Evolutionary conservation across 148 eudicot species (phyloP), one percentile per base, ranked within the genome.

Genomic region (Euryodendron excelsum): DNA sequence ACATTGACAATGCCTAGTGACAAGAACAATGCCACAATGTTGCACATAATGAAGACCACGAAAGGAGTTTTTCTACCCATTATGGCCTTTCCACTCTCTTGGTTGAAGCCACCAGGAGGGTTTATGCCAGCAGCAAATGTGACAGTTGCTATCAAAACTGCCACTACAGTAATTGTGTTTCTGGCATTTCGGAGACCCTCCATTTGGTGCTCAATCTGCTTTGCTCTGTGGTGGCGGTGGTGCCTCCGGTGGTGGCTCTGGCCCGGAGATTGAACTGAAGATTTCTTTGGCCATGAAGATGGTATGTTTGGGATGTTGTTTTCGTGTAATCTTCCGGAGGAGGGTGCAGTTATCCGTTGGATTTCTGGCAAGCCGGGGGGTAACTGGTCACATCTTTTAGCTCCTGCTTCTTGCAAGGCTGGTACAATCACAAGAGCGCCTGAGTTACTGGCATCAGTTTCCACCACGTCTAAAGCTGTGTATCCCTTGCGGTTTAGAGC

Each of bases 91-190:
- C 82, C 85, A 21, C 41, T 79, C 4, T 39, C 73, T 41, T 83
- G 85, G 41, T 59, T 59, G 36, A 83, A 83, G 12, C 85, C 85
- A 6, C 85, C 85, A 0, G 85, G 85, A 62, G 85, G 85, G 72
- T 83, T 83, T 4, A 83, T 65, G 13, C 85, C 86, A 28, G 80
- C 82, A 0, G 86, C 58, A 31, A 83, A 83, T 67, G 86, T 76
- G 8, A 83, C 86, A 5, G 86, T 79, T 33, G 74, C 82, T 65
- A 83, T 80, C 30, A 83, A 31, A 41, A 83, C 86, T 18, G 86
- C 82, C 15, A 83, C 86, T 3, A 83, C n/a, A 11, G 80, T 79
- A 20, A 83, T 70, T 0, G 82, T 83, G 61, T 83, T 83, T 28
- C 85, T 31, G 13, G 82, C 85, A 47, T 79, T 79, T 17, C 85